Percentiles rank a stretch among this genome's conserved stretches.
Evolutionary conservation across 768 basidiomycete genomes (phyloP).

Genomic region (Tylopilus rubrobrunneus): DNA sequence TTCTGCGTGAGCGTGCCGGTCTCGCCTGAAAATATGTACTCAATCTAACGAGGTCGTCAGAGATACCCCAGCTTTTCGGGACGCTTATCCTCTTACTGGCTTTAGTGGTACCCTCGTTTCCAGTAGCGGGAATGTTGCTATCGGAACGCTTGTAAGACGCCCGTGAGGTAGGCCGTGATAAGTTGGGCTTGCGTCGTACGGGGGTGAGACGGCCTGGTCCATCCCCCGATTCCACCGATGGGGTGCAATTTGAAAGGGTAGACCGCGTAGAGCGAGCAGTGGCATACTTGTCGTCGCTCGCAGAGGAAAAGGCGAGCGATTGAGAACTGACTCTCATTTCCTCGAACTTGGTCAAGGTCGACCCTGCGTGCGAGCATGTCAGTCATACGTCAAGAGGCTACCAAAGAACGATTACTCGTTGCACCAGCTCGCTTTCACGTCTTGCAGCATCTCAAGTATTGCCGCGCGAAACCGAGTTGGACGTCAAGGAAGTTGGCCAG

Average conservation of each 20-base stretch:
- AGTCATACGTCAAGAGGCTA: neutral
- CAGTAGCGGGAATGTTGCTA: slow-evolving; percentile 39
- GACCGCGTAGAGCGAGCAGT: slow-evolving; percentile 35
- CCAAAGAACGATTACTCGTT: slow-evolving; percentile 44
- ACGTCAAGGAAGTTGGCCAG: slow-evolving; percentile 68
- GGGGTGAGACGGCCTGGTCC: slow-evolving; percentile 21
- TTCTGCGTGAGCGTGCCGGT: too few relatives aligned
- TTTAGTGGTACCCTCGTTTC: slow-evolving; percentile 35
- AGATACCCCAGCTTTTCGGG: too few relatives aligned
- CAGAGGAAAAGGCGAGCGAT: slow-evolving; percentile 12
- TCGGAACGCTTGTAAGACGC: slow-evolving; percentile 63
- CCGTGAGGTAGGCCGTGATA: slow-evolving; percentile 56
- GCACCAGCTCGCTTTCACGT: slow-evolving; percentile 66
- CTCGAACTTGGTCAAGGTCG: slow-evolving; percentile 28
- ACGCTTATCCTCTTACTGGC: too few relatives aligned
- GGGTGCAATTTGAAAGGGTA: slow-evolving; percentile 17
- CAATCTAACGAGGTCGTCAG: too few relatives aligned
- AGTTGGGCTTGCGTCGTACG: slow-evolving; percentile 40
- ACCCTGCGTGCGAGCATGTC: slow-evolving; percentile 19
- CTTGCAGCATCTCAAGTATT: slow-evolving; percentile 72
- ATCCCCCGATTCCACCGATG: slow-evolving; percentile 36
- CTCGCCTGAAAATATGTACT: too few relatives aligned
- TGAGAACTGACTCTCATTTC: slow-evolving; percentile 16
- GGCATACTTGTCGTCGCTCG: slow-evolving; percentile 27
- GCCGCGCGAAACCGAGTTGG: slow-evolving; percentile 69